These are phyloP conservation scores for Rosa multiflora DNA, from an alignment of 306 rosid species.

Conservation along the genomic window DNA sequence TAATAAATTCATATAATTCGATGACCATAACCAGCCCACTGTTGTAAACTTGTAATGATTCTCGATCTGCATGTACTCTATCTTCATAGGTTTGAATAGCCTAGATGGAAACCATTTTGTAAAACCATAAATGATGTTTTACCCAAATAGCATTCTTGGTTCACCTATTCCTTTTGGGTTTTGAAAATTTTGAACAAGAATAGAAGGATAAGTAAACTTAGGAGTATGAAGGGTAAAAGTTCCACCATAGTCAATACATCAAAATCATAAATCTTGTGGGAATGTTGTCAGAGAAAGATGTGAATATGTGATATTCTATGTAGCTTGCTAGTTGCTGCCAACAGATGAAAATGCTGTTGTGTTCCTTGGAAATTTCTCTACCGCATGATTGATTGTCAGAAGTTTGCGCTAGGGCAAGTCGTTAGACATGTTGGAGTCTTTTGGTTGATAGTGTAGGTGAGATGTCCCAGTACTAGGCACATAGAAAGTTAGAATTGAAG, in stretches of 20 bases:
- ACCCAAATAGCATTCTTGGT: background rate
- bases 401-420: background rate
- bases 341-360: background rate
- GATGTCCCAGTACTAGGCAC: background rate
- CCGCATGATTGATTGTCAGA: background rate
- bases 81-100: background rate
- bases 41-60: background rate
- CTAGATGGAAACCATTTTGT: background rate
- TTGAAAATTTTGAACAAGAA: background rate
- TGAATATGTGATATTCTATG: background rate
- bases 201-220: background rate
- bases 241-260: background rate
- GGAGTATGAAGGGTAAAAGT: background rate
- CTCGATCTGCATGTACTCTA: background rate
- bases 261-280: background rate
- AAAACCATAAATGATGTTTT: background rate
- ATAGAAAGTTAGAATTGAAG: background rate
- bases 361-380: too few species aligned
- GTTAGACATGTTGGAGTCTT: background rate
- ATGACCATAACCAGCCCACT: background rate
- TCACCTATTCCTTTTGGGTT: background rate
- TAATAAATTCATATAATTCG: background rate
- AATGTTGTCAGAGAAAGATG: background rate
- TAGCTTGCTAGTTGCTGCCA: background rate
- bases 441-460: background rate